Percentiles rank a stretch among this genome's conserved stretches.
These are phyloP conservation scores for Fusarium nurragi DNA, from an alignment of 2,329 filamentous ascomycete species.

Conservation along the genomic window DNA sequence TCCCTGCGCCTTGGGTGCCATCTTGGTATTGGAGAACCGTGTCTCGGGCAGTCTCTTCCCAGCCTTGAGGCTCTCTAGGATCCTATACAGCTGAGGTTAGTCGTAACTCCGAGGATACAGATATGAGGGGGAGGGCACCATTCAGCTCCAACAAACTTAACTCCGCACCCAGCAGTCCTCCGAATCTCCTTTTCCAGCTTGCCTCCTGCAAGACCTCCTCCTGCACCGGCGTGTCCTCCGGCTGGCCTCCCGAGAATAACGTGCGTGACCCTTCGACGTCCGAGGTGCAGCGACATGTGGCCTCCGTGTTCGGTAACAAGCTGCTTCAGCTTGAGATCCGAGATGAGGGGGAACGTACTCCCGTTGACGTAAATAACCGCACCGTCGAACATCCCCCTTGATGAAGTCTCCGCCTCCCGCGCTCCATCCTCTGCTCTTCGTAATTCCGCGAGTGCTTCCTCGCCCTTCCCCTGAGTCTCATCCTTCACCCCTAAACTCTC, in stretches of 20 bases:
- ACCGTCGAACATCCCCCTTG: conserved; percentile 69
- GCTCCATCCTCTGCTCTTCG: conserved; percentile 61
- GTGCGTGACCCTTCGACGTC: conserved; percentile 81
- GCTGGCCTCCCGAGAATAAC: conserved; percentile 78
- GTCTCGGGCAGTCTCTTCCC: conserved; percentile 80
- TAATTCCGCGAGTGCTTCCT: conserved; percentile 41
- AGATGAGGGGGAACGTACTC: conserved; percentile 81
- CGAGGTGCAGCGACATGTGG: conserved; percentile 73
- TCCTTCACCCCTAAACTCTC: conserved; percentile 26
- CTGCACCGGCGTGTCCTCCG: conserved; percentile 60
- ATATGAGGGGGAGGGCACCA: conserved; percentile 62
- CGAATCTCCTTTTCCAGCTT: conserved; percentile 86
- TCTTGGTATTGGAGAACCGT: conserved; percentile 71
- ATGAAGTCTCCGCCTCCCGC: conserved; percentile 49
- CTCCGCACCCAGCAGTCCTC: conserved; percentile 70
- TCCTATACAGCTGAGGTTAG: conserved; percentile 59
- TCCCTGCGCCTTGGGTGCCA: conserved; percentile 69
- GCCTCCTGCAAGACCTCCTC: conserved; percentile 77
- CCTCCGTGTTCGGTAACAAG: conserved; percentile 80
- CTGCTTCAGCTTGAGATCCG: conserved; percentile 86
- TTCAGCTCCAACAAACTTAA: conserved; percentile 83
- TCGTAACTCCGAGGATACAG: not conserved
- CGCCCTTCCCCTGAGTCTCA: conserved; percentile 13
- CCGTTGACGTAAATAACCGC: conserved; percentile 88
- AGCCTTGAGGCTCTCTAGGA: conserved; percentile 82